phyloP scores from a whole-genome alignment of 768 basidiomycete species.

The Lyophyllum shimeji region DNA sequence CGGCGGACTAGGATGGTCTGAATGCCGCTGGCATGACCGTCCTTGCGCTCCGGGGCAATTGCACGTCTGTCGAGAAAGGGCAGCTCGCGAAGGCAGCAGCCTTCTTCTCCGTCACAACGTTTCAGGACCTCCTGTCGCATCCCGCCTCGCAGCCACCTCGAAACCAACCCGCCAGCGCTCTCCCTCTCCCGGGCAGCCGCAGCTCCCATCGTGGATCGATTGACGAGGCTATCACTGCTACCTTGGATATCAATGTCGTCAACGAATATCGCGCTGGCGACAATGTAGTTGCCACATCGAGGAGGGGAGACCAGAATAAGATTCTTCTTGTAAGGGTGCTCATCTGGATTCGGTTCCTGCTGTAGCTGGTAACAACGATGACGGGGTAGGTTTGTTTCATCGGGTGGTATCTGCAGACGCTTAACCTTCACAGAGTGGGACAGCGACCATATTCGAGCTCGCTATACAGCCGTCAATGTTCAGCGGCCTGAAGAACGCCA shows the following conservation, averaged over 20 bases:
- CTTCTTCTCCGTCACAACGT: constrained; percentile 29
- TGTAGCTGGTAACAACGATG: constrained; percentile 31
- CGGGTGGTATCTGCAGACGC: not conserved
- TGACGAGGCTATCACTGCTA: constrained; percentile 23
- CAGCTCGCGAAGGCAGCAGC: constrained; percentile 26
- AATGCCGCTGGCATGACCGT: constrained; percentile 26
- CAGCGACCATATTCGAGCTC: constrained; percentile 27
- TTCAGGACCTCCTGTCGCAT: constrained; percentile 26
- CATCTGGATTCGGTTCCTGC: constrained; percentile 32
- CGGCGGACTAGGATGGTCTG: constrained; percentile 22
- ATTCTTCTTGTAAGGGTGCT: constrained; percentile 27
- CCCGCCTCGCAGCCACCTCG: constrained; percentile 18
- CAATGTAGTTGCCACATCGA: constrained; percentile 31
- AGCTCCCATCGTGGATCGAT: constrained; percentile 19
- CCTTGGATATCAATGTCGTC: constrained; percentile 23
- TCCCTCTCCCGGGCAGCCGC: constrained; percentile 25
- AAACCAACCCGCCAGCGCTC: constrained; percentile 25
- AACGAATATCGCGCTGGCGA: constrained; percentile 24
- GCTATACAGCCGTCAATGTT: constrained; percentile 27
- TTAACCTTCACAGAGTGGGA: constrained; percentile 15
- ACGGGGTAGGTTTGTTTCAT: constrained; percentile 19
- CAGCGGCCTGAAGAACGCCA: constrained; percentile 26
- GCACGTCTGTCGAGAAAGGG: constrained; percentile 26
- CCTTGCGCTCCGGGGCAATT: constrained; percentile 27
- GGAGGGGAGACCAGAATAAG: constrained; percentile 26